These are phyloP conservation scores for Benincasa hispida DNA, from an alignment of 306 rosid genomes.

Conservation along the genomic window DNA sequence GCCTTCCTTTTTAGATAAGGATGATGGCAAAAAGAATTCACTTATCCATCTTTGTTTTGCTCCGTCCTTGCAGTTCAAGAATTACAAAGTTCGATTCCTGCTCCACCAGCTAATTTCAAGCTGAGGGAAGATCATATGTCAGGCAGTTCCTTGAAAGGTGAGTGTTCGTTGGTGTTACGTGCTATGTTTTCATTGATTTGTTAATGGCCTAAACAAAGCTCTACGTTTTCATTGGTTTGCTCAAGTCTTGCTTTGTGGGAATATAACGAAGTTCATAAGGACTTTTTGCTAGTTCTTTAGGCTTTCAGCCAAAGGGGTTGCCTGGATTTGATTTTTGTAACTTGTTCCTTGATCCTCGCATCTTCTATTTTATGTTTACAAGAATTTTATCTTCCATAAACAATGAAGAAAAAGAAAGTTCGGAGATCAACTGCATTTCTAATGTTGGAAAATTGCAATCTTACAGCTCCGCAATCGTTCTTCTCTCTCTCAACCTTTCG, in stretches of 20 bases:
- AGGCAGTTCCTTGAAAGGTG: slow-evolving; percentile 95
- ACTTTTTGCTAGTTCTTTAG: not conserved
- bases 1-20: not conserved
- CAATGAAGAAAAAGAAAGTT: not conserved
- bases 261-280: not conserved
- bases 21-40: not conserved
- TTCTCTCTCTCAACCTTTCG: slow-evolving; percentile 89
- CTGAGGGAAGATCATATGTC: slow-evolving; percentile 85
- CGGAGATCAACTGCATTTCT: slow-evolving; percentile 2
- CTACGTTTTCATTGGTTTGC: not conserved
- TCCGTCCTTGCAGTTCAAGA: slow-evolving; percentile 50
- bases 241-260: not conserved
- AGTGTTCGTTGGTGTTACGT: not conserved
- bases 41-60: slow-evolving; percentile 8
- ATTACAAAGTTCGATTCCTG: slow-evolving; percentile 83
- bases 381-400: not conserved
- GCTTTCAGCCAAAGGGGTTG: not conserved
- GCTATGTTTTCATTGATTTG: not conserved
- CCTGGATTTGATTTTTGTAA: not conserved
- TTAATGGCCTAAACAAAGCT: not conserved
- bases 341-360: not conserved
- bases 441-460: slow-evolving; percentile 9
- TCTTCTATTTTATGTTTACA: not conserved
- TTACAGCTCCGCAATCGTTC: slow-evolving; percentile 89
- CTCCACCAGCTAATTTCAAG: slow-evolving; percentile 82